Conservation (phyloP, 208 protist genomes). For the Trichomonas gallinae region DNA sequence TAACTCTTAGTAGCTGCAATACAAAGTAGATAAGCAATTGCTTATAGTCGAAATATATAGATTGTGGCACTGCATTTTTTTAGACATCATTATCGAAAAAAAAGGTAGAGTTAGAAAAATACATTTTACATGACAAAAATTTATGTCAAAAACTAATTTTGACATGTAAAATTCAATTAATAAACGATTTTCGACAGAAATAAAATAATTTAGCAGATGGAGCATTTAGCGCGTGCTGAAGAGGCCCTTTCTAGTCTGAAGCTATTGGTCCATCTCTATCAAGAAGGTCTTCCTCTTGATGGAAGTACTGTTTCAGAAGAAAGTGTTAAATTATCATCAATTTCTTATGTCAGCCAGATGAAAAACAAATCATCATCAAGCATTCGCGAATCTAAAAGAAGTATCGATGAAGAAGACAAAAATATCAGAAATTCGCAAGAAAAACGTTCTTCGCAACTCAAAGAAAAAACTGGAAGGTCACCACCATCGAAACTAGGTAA, state of each 20-base stretch:
- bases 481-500: not conserved
- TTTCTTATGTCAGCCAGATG: not conserved
- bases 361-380: not conserved
- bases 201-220: not conserved
- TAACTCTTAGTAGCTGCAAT: too few relatives aligned
- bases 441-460: not conserved
- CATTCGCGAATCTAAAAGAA: not conserved
- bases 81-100: too few relatives aligned
- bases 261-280: not conserved
- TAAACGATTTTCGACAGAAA: not conserved
- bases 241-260: not conserved
- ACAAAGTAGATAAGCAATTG: too few relatives aligned
- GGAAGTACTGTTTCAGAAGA: not conserved
- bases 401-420: not conserved
- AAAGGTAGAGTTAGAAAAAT: too few relatives aligned
- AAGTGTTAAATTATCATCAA: not conserved
- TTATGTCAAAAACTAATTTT: too few relatives aligned
- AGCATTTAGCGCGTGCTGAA: not conserved
- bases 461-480: not conserved
- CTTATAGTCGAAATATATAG: too few relatives aligned
- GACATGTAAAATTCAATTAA: not conserved
- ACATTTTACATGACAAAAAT: too few relatives aligned
- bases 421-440: not conserved
- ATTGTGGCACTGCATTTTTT: too few relatives aligned
- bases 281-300: not conserved